phyloP scores from a whole-genome alignment of 495 filamentous ascomycete species.

The Sabuloglossum arenarium region DNA sequence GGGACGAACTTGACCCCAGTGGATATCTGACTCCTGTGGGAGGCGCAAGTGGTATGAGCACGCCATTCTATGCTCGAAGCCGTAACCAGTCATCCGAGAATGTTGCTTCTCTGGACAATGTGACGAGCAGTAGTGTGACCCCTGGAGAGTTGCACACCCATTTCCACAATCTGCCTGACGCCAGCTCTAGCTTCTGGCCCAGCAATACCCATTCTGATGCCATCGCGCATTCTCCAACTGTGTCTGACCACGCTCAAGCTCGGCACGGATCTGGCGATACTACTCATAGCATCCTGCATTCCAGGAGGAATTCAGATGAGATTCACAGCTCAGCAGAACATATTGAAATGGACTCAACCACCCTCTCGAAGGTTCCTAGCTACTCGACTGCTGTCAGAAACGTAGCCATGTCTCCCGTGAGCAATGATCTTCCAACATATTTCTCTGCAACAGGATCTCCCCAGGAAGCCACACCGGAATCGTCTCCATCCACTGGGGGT shows the following conservation, averaged over 20 bases:
- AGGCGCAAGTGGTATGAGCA: conserved; percentile 46
- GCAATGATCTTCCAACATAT: conserved; percentile 30
- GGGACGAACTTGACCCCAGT: conserved; percentile 57
- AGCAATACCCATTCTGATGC: conserved; percentile 6
- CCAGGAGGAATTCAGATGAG: conserved; percentile 9
- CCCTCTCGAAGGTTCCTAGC: conserved; percentile 55
- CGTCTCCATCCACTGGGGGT: background rate
- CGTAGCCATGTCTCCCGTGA: conserved; percentile 27
- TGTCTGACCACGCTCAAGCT: background rate
- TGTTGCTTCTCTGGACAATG: conserved; percentile 37
- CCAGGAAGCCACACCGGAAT: no score
- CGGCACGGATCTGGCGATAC: background rate
- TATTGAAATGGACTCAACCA: conserved; percentile 38
- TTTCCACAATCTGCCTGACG: conserved; percentile 34
- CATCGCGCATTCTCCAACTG: background rate
- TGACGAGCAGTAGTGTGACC: conserved; percentile 29
- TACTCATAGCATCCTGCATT: background rate
- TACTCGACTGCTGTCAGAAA: conserved; percentile 57
- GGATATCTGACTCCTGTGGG: conserved; percentile 55
- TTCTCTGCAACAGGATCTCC: conserved; percentile 18
- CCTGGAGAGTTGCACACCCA: conserved; percentile 40
- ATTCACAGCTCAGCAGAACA: conserved; percentile 37
- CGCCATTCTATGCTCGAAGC: conserved; percentile 56
- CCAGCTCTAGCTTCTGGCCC: conserved; percentile 8
- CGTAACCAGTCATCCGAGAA: conserved; percentile 64